phyloP scores from a whole-genome alignment of 345 rosid species.

The Psidium friedrichsthalianum region DNA sequence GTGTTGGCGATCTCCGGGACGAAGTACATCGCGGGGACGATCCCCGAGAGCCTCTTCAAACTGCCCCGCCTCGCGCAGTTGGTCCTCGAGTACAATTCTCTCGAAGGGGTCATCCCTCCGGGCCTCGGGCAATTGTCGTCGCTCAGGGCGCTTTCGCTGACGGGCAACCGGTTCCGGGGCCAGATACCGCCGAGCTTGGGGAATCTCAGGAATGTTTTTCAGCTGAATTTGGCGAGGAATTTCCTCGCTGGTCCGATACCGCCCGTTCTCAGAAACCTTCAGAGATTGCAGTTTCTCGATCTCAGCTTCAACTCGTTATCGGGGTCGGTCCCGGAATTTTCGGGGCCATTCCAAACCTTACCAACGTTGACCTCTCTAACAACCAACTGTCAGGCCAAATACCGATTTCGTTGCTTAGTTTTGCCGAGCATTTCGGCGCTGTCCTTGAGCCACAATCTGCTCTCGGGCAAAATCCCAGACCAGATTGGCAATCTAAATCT shows the following conservation, averaged over 20 bases:
- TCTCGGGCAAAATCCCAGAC: constrained; percentile 55
- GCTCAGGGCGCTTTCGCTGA: constrained; percentile 44
- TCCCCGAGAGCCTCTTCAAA: constrained; percentile 51
- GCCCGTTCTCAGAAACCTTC: constrained; percentile 30
- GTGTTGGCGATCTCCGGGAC: constrained; percentile 50
- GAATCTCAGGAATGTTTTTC: constrained; percentile 29
- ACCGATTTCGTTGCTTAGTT: constrained; percentile 46
- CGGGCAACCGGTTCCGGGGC: constrained; percentile 61
- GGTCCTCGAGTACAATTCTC: constrained; percentile 65
- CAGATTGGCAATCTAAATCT: constrained; percentile 49
- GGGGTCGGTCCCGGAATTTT: constrained; percentile 48
- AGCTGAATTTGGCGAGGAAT: constrained; percentile 44
- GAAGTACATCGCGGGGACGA: constrained; percentile 65
- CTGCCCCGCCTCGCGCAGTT: constrained; percentile 39
- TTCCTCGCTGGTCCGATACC: constrained; percentile 65
- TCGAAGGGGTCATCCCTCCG: constrained; percentile 58
- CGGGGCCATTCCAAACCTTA: constrained; percentile 40
- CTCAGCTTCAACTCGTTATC: constrained; percentile 65
- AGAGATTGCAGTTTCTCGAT: constrained; percentile 52
- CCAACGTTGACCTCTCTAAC: constrained; percentile 50
- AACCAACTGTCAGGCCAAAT: constrained; percentile 53
- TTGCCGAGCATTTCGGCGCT: constrained; percentile 41
- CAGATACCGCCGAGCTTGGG: constrained; percentile 59
- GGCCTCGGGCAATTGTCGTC: constrained; percentile 37
- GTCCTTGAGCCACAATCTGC: constrained; percentile 52